A percentile compares a stretch with the other conserved stretches of the same genome.
Evolutionary conservation across 2,329 filamentous ascomycete genomes (phyloP).

Genomic region (Cladosporium oxysporum): DNA sequence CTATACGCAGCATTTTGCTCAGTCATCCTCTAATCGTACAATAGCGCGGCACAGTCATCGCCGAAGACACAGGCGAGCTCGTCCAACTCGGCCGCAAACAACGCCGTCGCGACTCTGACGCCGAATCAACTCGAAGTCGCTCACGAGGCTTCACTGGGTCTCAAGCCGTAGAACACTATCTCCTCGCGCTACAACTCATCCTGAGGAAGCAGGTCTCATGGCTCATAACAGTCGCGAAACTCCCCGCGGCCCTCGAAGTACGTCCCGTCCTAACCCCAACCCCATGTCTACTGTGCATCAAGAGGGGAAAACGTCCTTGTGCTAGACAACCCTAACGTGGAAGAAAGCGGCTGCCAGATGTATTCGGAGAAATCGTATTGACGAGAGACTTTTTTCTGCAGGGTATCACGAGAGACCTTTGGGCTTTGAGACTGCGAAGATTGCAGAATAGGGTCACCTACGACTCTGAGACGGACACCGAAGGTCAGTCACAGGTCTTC

Average conservation of each 20-base stretch:
- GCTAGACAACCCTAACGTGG: slow-evolving; percentile 18
- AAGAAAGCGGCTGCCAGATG: background rate
- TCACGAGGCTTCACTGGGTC: slow-evolving; percentile 57
- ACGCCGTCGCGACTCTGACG: slow-evolving; percentile 33
- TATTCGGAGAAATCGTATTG: slow-evolving; percentile 10
- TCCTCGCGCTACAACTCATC: slow-evolving; percentile 82
- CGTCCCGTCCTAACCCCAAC: slow-evolving; percentile 8
- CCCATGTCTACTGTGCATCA: slow-evolving; percentile 9
- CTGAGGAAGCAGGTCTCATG: slow-evolving; percentile 78
- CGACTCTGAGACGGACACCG: slow-evolving; percentile 36
- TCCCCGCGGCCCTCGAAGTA: slow-evolving; percentile 74
- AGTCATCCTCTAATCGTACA: slow-evolving; percentile 7
- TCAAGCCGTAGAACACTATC: slow-evolving; percentile 72
- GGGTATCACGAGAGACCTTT: slow-evolving; percentile 77
- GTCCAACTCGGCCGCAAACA: slow-evolving; percentile 33
- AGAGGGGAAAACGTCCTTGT: slow-evolving; percentile 1
- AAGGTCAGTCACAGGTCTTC: slow-evolving; percentile 52
- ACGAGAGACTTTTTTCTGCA: slow-evolving; percentile 22
- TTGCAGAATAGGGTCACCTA: slow-evolving; percentile 48
- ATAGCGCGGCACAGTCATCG: slow-evolving; percentile 35
- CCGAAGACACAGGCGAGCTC: slow-evolving; percentile 36
- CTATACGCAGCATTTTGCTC: background rate
- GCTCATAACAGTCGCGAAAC: slow-evolving; percentile 65
- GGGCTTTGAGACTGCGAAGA: slow-evolving; percentile 70
- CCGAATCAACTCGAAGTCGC: slow-evolving; percentile 32